These are phyloP conservation scores for Neurospora pannonica DNA, from an alignment of 495 filamentous ascomycete species.

Conservation along the genomic window DNA sequence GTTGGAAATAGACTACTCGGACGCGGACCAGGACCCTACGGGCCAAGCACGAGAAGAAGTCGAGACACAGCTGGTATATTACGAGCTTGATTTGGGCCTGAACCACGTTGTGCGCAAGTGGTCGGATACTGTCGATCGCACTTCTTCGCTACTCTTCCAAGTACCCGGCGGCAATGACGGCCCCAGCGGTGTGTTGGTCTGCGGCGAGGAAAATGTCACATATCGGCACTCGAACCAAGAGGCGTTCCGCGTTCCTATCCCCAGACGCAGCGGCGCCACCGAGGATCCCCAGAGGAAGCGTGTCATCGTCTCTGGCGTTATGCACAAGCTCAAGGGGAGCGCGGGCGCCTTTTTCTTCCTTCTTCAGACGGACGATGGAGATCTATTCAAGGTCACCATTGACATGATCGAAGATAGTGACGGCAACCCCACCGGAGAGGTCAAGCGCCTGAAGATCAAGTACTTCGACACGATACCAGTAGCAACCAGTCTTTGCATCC, in stretches of 20 bases:
- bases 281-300: slow-evolving; percentile 91
- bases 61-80: slow-evolving; percentile 90
- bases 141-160: slow-evolving; percentile 83
- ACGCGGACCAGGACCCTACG: slow-evolving; percentile 83
- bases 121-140: slow-evolving; percentile 87
- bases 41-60: slow-evolving; percentile 71
- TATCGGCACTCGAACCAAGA: slow-evolving; percentile 91
- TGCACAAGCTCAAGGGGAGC: slow-evolving; percentile 89
- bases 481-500: slow-evolving; percentile 74
- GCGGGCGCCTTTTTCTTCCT: slow-evolving; percentile 88
- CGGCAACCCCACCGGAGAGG: slow-evolving; percentile 68
- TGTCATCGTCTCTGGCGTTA: slow-evolving; percentile 75
- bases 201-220: slow-evolving; percentile 86
- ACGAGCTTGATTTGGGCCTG: slow-evolving; percentile 90
- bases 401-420: slow-evolving; percentile 79
- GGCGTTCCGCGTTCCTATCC: slow-evolving; percentile 81
- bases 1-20: slow-evolving; percentile 85
- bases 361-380: slow-evolving; percentile 89
- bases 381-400: slow-evolving; percentile 92
- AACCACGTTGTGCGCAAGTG: slow-evolving; percentile 97
- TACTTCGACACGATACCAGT: slow-evolving; percentile 96
- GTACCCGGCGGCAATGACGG: slow-evolving; percentile 91
- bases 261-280: slow-evolving; percentile 70
- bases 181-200: slow-evolving; percentile 90
- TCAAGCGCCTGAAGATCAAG: slow-evolving; percentile 79